These are phyloP conservation scores for Carex myosuroides DNA, from an alignment of 176 grass and related monocot genomes.

Conservation along the genomic window DNA sequence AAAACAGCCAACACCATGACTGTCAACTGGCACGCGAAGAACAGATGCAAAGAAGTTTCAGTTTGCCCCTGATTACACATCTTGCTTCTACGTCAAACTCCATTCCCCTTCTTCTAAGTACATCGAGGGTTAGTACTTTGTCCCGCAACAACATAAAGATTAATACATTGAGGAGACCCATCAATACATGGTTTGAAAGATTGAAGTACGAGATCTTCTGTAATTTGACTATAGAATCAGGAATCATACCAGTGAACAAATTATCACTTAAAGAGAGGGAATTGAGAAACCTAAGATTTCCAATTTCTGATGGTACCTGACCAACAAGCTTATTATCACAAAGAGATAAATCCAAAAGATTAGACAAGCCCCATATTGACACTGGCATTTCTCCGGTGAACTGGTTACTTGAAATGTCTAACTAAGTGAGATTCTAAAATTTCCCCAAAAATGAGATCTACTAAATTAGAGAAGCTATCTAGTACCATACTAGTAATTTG, in stretches of 20 bases:
- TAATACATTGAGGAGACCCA: slow-evolving; percentile 15
- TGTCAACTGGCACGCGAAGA: too few relatives aligned
- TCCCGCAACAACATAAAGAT: too few relatives aligned
- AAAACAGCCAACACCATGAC: too few relatives aligned
- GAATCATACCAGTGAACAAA: slow-evolving; percentile 44
- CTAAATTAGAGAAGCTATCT: too few relatives aligned
- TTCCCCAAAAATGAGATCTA: slow-evolving; percentile 46
- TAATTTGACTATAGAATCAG: slow-evolving; percentile 36
- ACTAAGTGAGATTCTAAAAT: slow-evolving; percentile 37
- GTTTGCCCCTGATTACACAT: too few relatives aligned
- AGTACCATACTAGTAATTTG: too few relatives aligned
- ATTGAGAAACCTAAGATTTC: slow-evolving; percentile 43
- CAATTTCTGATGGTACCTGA: slow-evolving; percentile 39
- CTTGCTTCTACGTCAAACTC: too few relatives aligned
- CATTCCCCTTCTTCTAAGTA: too few relatives aligned
- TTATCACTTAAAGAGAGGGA: slow-evolving; percentile 47
- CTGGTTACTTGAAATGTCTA: slow-evolving; percentile 68
- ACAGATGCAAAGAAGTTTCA: too few relatives aligned
- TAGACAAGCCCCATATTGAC: slow-evolving; percentile 36
- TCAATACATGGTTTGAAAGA: slow-evolving; percentile 44
- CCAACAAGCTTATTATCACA: slow-evolving; percentile 49
- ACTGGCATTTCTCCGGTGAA: slow-evolving; percentile 57
- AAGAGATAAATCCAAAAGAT: slow-evolving; percentile 41
- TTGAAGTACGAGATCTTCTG: slow-evolving; percentile 61
- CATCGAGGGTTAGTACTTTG: too few relatives aligned